Evolutionary conservation across 179 eudicot species (phyloP), one percentile per base, ranked within the genome.

Genomic region (Spergularia azorica): DNA sequence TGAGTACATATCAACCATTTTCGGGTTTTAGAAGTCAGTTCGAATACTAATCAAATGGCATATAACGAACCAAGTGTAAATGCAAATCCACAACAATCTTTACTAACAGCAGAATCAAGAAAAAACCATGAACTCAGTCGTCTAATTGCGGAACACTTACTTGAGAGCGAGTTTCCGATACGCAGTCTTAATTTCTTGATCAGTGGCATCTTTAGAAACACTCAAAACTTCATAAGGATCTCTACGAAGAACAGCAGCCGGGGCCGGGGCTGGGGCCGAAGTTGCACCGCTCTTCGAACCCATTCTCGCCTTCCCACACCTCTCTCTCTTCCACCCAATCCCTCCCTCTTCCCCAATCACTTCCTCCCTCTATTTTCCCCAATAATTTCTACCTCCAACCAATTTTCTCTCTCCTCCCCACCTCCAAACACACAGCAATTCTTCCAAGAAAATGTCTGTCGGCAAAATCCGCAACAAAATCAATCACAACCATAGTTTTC

Each of bases 111-210:
- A 72, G 41, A 14, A 14, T 46, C 51, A 54, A 63, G 12, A 12
- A 36, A 13, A n/a, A 17, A 60, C 1, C 32, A 26, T 2, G 6
- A 39, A 21, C 32, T 2, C 0, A 63, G 56, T 72, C 41, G 57
- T 63, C 52, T 11, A 60, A 32, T 51, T 60, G 36, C 39, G 5
- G 6, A 39, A 26, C 77, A 80, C 95, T 78, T 79, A 94, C 98
- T 95, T 95, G 76, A 95, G 97, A 67, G 98, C 97, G 60, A 94
- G 94, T 84, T 89, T 94, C 61, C 98, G 83, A 64, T 94, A 94
- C 77, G 98, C 96, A 43, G 91, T 85, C 78, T 95, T 95, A 76
- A 95, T 93, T 62, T 93, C 97, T 81, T 91, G 96, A 74, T 95
- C 98, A 78, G 89, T 73, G 4, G 97, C 83, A 38, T 95, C 97